phyloP scores from a whole-genome alignment of 768 basidiomycete genomes.

The Piloderma croceum region DNA sequence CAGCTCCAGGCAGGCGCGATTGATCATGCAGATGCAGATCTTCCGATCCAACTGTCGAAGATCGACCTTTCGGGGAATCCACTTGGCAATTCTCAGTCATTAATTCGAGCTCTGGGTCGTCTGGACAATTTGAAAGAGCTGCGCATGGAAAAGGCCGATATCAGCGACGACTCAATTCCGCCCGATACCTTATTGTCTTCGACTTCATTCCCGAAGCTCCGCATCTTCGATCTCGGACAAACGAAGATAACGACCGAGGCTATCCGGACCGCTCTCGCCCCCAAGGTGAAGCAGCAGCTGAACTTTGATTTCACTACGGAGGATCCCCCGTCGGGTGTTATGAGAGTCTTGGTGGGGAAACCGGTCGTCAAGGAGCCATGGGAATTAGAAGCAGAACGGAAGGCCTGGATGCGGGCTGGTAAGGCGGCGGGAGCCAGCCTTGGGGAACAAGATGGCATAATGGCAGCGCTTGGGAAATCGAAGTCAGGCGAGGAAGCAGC shows the following conservation, averaged over 20 bases:
- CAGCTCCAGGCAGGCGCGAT: conserved; percentile 50
- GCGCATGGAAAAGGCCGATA: conserved; percentile 47
- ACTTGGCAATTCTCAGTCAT: conserved; percentile 37
- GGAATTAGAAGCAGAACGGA: conserved; percentile 71
- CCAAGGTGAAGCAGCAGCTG: conserved; percentile 44
- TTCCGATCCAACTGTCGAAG: conserved; percentile 54
- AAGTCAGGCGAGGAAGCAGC: conserved; percentile 44
- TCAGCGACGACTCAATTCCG: conserved; percentile 58
- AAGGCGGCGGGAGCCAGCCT: conserved; percentile 24
- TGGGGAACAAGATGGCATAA: background rate
- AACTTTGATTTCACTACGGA: conserved; percentile 51
- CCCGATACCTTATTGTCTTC: conserved; percentile 28
- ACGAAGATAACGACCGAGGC: conserved; percentile 50
- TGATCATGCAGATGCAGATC: conserved; percentile 33
- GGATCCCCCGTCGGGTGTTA: conserved; percentile 46
- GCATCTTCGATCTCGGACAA: conserved; percentile 60
- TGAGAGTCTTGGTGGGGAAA: conserved; percentile 64
- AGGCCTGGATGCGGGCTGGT: conserved; percentile 36
- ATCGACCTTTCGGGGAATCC: conserved; percentile 67
- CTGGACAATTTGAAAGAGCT: conserved; percentile 55
- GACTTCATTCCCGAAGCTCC: conserved; percentile 45
- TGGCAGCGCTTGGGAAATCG: conserved; percentile 37
- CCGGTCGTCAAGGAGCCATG: conserved; percentile 66
- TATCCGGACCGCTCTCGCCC: conserved; percentile 40
- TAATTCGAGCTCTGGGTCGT: conserved; percentile 43